Evolutionary conservation across 73 alveolate genomes (phyloP).

Genomic region (Diophrys appendiculata): DNA sequence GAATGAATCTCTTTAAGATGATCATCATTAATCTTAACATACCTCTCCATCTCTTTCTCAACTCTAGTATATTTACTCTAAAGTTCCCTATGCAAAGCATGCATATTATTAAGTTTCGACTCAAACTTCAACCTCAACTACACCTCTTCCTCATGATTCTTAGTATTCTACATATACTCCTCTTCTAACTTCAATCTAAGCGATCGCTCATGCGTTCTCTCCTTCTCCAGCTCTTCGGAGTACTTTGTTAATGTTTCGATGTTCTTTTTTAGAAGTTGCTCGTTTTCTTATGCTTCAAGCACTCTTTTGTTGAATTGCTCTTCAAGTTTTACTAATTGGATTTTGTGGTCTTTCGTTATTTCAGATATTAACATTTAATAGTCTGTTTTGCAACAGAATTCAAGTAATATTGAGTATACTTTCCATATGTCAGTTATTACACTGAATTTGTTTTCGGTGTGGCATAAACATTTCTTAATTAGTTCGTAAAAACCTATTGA

Average conservation of each 20-base stretch:
- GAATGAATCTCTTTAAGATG: not conserved
- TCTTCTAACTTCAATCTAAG: slow-evolving; percentile 52
- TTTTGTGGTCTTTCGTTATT: slow-evolving; percentile 31
- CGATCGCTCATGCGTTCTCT: slow-evolving; percentile 41
- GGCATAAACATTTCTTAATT: slow-evolving; percentile 27
- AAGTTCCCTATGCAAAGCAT: slow-evolving; percentile 59
- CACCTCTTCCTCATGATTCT: slow-evolving; percentile 78
- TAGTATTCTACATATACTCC: slow-evolving; percentile 56
- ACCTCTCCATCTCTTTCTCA: not conserved
- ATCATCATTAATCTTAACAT: not conserved
- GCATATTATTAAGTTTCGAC: slow-evolving; percentile 57
- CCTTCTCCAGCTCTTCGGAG: slow-evolving; percentile 50
- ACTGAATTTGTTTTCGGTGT: slow-evolving; percentile 35
- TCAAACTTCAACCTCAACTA: slow-evolving; percentile 68
- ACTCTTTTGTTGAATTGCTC: slow-evolving; percentile 33
- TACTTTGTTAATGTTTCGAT: slow-evolving; percentile 39
- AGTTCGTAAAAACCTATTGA: slow-evolving; percentile 48
- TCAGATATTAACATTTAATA: slow-evolving; percentile 29
- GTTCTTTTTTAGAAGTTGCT: slow-evolving; percentile 24
- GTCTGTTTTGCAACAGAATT: slow-evolving; percentile 50
- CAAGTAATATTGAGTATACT: slow-evolving; percentile 47
- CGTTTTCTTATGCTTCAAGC: slow-evolving; percentile 34
- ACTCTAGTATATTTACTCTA: slow-evolving; percentile 30
- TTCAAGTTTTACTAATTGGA: slow-evolving; percentile 36
- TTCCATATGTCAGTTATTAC: slow-evolving; percentile 47